A percentile compares a stretch with the other conserved stretches of the same genome.
Conservation (phyloP, 495 filamentous ascomycete genomes). For the Tetracladium setigerum region DNA sequence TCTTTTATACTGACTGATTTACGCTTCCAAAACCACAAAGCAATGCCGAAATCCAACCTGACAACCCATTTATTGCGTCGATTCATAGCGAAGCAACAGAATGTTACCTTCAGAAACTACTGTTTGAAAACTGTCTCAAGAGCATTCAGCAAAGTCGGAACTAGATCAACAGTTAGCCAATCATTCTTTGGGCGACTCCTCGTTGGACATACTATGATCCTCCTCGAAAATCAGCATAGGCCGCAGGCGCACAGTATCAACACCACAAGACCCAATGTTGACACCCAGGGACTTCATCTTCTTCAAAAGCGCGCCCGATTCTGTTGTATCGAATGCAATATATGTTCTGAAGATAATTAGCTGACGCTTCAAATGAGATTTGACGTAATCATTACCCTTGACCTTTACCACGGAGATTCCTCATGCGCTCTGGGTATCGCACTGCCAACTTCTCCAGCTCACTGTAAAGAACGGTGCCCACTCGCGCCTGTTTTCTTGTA, state of each 20-base stretch:
- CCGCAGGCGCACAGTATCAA: conserved; percentile 67
- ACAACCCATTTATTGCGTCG: too few species aligned
- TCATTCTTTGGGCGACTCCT: too few species aligned
- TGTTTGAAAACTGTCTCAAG: too few species aligned
- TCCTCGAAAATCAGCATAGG: conserved; percentile 94
- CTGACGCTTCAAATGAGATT: too few species aligned
- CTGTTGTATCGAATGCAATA: conserved; percentile 84
- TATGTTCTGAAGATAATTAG: conserved; percentile 47
- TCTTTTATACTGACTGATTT: too few species aligned
- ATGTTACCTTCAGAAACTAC: too few species aligned
- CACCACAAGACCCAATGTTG: conserved; percentile 85
- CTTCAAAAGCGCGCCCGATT: conserved; percentile 70
- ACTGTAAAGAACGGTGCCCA: conserved; percentile 72
- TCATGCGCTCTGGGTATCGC: conserved; percentile 72
- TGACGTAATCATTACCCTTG: conserved; percentile 42
- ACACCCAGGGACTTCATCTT: conserved; percentile 72
- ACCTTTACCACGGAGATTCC: conserved; percentile 82
- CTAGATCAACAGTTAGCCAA: too few species aligned
- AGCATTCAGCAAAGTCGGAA: too few species aligned
- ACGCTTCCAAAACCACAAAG: too few species aligned
- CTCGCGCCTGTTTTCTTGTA: conserved; percentile 67
- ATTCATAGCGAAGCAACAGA: too few species aligned
- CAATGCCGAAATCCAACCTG: too few species aligned
- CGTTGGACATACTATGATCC: conserved; percentile 44
- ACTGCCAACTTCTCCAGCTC: conserved; percentile 60